phyloP scores from a whole-genome alignment of 1,284 basidiomycete species.

The Erythrobasidium hasegawianum region DNA sequence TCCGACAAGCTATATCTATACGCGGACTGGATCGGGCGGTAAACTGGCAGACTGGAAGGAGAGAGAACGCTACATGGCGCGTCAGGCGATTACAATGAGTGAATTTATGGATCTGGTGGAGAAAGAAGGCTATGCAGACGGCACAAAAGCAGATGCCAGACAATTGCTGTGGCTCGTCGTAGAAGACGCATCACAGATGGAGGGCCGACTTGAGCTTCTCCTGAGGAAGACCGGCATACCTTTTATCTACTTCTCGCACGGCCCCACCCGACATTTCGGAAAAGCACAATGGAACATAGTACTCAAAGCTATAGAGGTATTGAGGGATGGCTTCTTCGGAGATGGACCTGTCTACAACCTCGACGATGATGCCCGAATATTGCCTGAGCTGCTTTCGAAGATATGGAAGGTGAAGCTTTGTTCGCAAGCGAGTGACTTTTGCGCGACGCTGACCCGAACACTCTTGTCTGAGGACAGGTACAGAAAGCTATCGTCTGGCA shows the following conservation, averaged over 20 bases:
- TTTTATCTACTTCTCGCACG: constrained; percentile 28
- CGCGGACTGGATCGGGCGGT: constrained; percentile 20
- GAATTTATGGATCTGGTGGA: constrained; percentile 14
- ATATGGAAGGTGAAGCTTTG: constrained; percentile 11
- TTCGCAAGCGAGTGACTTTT: not conserved
- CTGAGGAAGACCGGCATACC: constrained; percentile 6
- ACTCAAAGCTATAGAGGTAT: constrained; percentile 23
- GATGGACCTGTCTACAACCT: constrained; percentile 27
- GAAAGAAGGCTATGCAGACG: constrained; percentile 19
- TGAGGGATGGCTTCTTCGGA: constrained; percentile 28
- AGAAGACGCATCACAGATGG: constrained; percentile 17
- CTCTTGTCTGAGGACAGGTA: not conserved
- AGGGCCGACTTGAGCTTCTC: constrained; percentile 1
- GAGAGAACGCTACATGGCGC: constrained; percentile 6
- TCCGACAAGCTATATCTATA: constrained; percentile 24
- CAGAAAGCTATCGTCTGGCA: constrained; percentile 26
- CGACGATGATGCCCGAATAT: constrained; percentile 26
- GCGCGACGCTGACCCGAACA: not conserved
- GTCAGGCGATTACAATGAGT: constrained; percentile 8
- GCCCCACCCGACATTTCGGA: constrained; percentile 23
- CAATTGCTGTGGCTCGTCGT: constrained; percentile 28
- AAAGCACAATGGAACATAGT: constrained; percentile 30
- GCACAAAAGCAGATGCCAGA: not conserved
- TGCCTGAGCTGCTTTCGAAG: constrained; percentile 19
- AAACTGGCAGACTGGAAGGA: constrained; percentile 10